Conservation (phyloP, 2,329 filamentous ascomycete genomes). For the Trichoderma cornu-damae region DNA sequence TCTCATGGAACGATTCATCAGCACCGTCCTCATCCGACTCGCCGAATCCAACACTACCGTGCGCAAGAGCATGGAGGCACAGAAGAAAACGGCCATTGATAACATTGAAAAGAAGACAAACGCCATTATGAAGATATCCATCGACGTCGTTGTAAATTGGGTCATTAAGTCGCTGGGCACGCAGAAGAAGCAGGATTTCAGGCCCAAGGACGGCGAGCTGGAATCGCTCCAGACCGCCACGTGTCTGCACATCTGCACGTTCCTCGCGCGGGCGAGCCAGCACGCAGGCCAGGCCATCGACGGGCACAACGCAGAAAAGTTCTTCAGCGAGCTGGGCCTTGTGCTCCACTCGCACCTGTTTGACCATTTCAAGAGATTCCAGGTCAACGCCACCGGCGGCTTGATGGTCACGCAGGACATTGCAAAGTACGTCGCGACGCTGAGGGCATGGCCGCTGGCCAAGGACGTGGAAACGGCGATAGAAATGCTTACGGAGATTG, state of each 20-base stretch:
- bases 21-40: conserved; percentile 82
- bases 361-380: conserved; percentile 91
- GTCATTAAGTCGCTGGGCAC: conserved; percentile 63
- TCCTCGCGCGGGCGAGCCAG: conserved; percentile 64
- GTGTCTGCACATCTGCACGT: conserved; percentile 74
- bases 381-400: conserved; percentile 86
- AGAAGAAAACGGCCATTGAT: conserved; percentile 65
- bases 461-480: conserved; percentile 64
- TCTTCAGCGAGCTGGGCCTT: conserved; percentile 78
- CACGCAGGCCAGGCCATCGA: conserved; percentile 66
- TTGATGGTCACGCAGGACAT: conserved; percentile 96
- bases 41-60: conserved; percentile 88
- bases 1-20: conserved; percentile 88
- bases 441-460: conserved; percentile 74
- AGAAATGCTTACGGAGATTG: conserved; percentile 87
- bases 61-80: conserved; percentile 81
- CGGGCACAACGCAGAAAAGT: conserved; percentile 74
- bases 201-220: conserved; percentile 74
- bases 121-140: conserved; percentile 50
- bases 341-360: conserved; percentile 74
- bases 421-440: conserved; percentile 80
- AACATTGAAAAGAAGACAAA: conserved; percentile 81
- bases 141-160: conserved; percentile 70
- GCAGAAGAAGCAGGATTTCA: conserved; percentile 86
- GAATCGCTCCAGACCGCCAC: conserved; percentile 82